phyloP scores from a whole-genome alignment of 2,329 filamentous ascomycete species.

The Aureobasidium lini region DNA sequence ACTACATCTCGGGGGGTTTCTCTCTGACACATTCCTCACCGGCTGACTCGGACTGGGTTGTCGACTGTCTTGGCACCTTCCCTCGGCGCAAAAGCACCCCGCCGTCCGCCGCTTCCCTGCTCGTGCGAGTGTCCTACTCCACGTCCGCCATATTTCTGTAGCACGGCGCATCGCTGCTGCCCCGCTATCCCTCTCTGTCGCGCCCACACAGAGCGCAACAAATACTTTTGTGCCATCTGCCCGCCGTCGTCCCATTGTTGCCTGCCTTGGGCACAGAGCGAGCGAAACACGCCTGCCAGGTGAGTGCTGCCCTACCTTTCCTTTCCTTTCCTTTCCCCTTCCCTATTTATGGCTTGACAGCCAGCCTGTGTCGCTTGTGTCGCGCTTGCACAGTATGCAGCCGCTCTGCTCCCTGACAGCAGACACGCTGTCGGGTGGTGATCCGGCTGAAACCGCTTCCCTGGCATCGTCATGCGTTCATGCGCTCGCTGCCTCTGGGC shows the following conservation, averaged over 20 bases:
- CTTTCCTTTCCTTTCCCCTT: neutral
- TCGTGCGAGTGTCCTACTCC: constrained; percentile 8
- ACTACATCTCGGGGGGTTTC: constrained; percentile 8
- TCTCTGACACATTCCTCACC: constrained; percentile 13
- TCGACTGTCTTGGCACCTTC: constrained; percentile 9
- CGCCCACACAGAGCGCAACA: neutral
- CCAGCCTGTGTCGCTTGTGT: constrained; percentile 4
- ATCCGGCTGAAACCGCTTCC: neutral
- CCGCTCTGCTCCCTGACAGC: constrained; percentile 7
- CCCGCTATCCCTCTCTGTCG: neutral
- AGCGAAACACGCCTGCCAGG: neutral
- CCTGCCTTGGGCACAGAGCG: neutral
- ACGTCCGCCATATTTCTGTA: constrained; percentile 4
- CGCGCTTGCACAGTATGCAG: constrained; percentile 2
- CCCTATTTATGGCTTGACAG: neutral
- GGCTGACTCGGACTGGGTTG: constrained; percentile 11
- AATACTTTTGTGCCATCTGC: constrained; percentile 1
- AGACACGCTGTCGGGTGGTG: neutral
- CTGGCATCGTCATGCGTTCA: constrained; percentile 11
- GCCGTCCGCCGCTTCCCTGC: constrained; percentile 11
- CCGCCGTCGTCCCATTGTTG: neutral
- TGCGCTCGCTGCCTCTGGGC: neutral
- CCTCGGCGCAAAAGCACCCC: constrained; percentile 11
- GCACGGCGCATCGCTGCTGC: constrained; percentile 11
- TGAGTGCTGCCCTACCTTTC: neutral